A percentile compares a stretch with the other conserved stretches of the same genome.
Conservation (phyloP, 2,329 filamentous ascomycete genomes). For the Fusarium sambucinum region DNA sequence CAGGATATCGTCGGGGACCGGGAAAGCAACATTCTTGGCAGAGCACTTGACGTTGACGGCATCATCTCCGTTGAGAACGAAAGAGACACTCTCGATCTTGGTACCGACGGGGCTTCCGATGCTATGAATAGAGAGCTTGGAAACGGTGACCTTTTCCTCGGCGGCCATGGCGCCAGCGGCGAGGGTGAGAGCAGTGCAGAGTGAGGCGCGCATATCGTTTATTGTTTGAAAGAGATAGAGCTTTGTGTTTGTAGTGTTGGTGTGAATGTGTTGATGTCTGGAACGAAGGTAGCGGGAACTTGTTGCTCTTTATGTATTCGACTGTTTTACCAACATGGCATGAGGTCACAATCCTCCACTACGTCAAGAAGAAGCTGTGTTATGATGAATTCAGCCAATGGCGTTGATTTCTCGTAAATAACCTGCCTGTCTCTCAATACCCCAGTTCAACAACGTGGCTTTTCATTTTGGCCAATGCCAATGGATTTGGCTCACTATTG, state of each 20-base stretch:
- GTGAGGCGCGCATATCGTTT: conserved; percentile 18
- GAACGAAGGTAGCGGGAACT: background rate
- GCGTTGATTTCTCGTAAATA: fast-evolving
- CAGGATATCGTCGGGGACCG: conserved; percentile 3
- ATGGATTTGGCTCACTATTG: background rate
- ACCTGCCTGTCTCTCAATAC: background rate
- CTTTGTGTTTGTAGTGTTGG: background rate
- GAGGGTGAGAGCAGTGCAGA: conserved; percentile 13
- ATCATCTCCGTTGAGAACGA: conserved; percentile 22
- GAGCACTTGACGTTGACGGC: conserved; percentile 24
- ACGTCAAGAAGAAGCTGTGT: background rate
- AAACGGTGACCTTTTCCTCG: conserved; percentile 25
- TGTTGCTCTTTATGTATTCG: background rate
- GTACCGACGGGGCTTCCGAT: conserved; percentile 13
- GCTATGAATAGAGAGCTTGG: conserved; percentile 22
- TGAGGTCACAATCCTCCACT: background rate
- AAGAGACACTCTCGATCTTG: conserved; percentile 18
- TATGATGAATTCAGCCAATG: background rate
- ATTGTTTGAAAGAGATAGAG: background rate
- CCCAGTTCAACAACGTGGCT: too few relatives aligned
- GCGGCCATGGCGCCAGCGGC: conserved; percentile 1
- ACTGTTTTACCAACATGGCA: background rate
- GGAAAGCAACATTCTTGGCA: conserved; percentile 26
- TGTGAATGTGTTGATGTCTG: background rate
- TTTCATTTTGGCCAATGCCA: background rate